Percentiles rank a stretch among this genome's conserved stretches.
Conservation (phyloP, 2,329 filamentous ascomycete species). For the Trichoderma koningiopsis region DNA sequence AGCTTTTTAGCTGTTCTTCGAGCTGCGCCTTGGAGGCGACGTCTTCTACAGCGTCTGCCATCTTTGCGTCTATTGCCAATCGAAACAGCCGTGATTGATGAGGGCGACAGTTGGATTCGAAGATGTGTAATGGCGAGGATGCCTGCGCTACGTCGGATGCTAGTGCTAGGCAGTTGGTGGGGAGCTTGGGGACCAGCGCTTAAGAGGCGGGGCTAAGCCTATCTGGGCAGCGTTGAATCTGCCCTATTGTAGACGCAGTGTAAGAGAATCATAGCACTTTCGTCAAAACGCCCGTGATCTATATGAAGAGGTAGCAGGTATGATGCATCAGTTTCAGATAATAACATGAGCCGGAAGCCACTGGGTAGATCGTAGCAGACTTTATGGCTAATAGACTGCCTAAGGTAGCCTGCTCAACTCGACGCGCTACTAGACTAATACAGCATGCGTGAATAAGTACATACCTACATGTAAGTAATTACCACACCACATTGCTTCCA, state of each 20-base stretch:
- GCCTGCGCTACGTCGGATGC: slow-evolving; percentile 2
- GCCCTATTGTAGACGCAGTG: too few species aligned
- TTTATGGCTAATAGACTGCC: too few species aligned
- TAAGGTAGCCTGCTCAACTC: too few species aligned
- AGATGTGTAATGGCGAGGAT: slow-evolving; percentile 13
- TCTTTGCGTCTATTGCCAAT: slow-evolving; percentile 23
- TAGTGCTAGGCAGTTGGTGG: background rate
- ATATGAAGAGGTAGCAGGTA: background rate
- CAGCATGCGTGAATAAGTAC: background rate
- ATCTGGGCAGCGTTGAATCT: background rate
- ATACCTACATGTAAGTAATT: too few species aligned
- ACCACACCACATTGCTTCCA: background rate
- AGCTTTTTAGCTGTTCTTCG: slow-evolving; percentile 66
- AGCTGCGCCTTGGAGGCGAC: slow-evolving; percentile 63
- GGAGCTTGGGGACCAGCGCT: background rate
- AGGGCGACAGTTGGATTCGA: background rate
- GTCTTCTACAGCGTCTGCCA: slow-evolving; percentile 36
- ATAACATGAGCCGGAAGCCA: background rate
- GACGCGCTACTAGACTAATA: too few species aligned
- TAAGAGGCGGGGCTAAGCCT: slow-evolving; percentile 12
- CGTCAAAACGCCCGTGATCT: too few species aligned
- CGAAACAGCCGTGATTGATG: background rate
- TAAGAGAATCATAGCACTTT: too few species aligned
- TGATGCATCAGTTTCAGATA: too few species aligned
- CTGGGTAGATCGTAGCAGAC: too few species aligned